Percentiles rank a stretch among this genome's conserved stretches.
Conservation (phyloP, 2,329 filamentous ascomycete genomes). For the Leptodontidium sp. region DNA sequence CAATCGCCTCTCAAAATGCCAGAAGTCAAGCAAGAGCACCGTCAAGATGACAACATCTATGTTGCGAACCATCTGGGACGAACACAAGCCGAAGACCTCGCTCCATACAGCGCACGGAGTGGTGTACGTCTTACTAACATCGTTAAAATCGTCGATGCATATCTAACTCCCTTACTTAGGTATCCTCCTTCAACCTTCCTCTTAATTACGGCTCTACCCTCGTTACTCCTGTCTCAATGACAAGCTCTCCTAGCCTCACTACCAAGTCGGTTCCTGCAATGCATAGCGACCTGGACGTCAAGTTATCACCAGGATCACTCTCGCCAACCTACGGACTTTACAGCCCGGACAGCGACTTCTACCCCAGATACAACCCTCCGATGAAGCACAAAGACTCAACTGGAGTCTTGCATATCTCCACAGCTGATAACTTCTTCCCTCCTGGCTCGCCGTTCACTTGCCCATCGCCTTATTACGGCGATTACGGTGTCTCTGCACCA, state of each 20-base stretch:
- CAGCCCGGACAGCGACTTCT: constrained; percentile 34
- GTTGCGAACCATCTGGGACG: constrained; percentile 22
- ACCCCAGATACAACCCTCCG: constrained; percentile 31
- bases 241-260: constrained; percentile 34
- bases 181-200: constrained; percentile 45
- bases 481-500: constrained; percentile 40
- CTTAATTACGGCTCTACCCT: constrained; percentile 40
- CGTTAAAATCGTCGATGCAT: neutral
- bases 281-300: constrained; percentile 32
- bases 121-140: constrained; percentile 1
- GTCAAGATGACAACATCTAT: constrained; percentile 13
- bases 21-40: constrained; percentile 5
- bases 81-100: constrained; percentile 30
- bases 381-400: constrained; percentile 41
- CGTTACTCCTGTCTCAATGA: constrained; percentile 42
- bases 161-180: constrained; percentile 36
- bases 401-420: constrained; percentile 29
- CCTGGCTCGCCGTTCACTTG: constrained; percentile 28
- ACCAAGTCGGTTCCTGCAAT: constrained; percentile 29
- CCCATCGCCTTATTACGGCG: constrained; percentile 38
- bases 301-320: constrained; percentile 32
- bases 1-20: constrained; percentile 1
- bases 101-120: constrained; percentile 38
- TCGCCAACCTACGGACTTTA: constrained; percentile 23
- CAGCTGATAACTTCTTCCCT: constrained; percentile 35